A percentile compares a stretch with the other conserved stretches of the same genome.
These are phyloP conservation scores for Leptomonas seymouri DNA, from an alignment of 208 protist species.

Conservation along the genomic window DNA sequence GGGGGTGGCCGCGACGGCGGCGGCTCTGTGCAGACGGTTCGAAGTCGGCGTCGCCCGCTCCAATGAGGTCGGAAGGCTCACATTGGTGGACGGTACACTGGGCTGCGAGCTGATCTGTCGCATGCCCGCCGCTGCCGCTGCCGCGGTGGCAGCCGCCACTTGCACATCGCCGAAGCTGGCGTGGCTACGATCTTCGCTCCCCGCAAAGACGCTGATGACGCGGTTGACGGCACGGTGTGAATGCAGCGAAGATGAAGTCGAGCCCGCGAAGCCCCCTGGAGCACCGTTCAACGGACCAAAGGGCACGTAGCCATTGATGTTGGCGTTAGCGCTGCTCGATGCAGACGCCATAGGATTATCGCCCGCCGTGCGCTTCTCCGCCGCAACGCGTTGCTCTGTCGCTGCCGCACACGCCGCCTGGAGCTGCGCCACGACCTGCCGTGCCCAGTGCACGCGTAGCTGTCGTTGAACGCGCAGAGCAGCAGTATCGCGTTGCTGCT, in stretches of 20 bases:
- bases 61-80: neutral
- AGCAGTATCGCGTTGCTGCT: slow-evolving; percentile 31
- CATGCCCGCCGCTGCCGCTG: neutral
- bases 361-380: neutral
- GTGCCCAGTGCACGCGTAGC: slow-evolving; percentile 32
- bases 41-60: neutral
- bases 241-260: slow-evolving; percentile 9
- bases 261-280: neutral
- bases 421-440: neutral
- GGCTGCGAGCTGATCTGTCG: slow-evolving; percentile 8
- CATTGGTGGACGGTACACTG: neutral
- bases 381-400: slow-evolving; percentile 31
- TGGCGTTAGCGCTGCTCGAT: neutral
- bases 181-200: slow-evolving; percentile 8
- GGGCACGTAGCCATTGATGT: neutral
- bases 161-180: slow-evolving; percentile 8
- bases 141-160: neutral
- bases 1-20: neutral
- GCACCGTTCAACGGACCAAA: neutral
- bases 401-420: slow-evolving; percentile 7
- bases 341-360: neutral
- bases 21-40: neutral
- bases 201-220: neutral
- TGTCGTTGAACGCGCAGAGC: slow-evolving; percentile 41
- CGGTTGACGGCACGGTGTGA: slow-evolving; percentile 1